phyloP scores from a whole-genome alignment of 2,329 filamentous ascomycete species.

The Zymoseptoria brevis region DNA sequence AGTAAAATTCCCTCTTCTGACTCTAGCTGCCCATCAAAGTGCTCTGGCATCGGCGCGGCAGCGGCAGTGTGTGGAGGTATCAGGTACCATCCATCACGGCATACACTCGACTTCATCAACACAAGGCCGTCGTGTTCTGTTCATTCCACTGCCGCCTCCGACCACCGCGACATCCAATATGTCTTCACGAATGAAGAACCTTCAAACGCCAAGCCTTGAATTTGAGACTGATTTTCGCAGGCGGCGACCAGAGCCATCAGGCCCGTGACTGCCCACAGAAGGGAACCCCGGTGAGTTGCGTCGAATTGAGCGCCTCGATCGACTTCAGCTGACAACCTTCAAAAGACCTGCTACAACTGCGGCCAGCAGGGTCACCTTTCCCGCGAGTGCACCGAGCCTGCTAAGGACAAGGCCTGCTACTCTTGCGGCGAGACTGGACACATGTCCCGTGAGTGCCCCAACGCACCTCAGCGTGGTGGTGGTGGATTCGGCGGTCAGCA shows the following conservation, averaged over 20 bases:
- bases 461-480: conserved; percentile 36
- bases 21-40: conserved; percentile 1
- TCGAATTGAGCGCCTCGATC: background rate
- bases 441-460: conserved; percentile 77
- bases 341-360: conserved; percentile 38
- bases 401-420: conserved; percentile 67
- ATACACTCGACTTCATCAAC: background rate
- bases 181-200: background rate
- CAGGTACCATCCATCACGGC: background rate
- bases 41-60: background rate
- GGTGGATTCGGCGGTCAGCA: conserved; percentile 42
- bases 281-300: conserved; percentile 30
- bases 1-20: conserved; percentile 26
- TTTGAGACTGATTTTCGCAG: conserved; percentile 26
- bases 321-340: conserved; percentile 30
- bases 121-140: background rate
- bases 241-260: conserved; percentile 43
- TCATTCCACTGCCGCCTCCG: background rate
- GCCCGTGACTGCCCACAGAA: conserved; percentile 46
- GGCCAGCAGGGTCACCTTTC: conserved; percentile 45
- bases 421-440: conserved; percentile 75
- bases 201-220: conserved; percentile 8
- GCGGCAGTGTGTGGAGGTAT: background rate
- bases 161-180: background rate
- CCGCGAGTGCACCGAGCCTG: conserved; percentile 83